phyloP scores from a whole-genome alignment of 805 yeast genomes.

The Metschnikowia lochheadii region DNA sequence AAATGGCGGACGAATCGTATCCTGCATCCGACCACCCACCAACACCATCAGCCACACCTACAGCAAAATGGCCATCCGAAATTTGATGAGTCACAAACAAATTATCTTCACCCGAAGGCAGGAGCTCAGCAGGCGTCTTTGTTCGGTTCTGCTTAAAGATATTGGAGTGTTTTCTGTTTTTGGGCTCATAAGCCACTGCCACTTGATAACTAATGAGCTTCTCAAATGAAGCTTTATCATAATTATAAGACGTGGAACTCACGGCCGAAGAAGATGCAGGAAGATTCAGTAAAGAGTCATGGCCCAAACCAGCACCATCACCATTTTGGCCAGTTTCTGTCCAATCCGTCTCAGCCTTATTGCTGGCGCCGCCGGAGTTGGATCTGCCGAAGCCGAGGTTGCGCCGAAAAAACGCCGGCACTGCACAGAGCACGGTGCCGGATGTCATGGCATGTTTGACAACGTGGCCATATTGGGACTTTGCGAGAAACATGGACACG shows the following conservation, averaged over 20 bases:
- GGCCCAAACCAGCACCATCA: constrained; percentile 1
- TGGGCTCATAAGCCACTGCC: constrained; percentile 72
- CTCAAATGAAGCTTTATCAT: constrained; percentile 19
- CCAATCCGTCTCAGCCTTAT: constrained; percentile 15
- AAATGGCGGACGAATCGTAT: constrained; percentile 81
- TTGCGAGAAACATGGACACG: constrained; percentile 2
- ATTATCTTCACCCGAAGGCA: constrained; percentile 76
- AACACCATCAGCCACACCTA: constrained; percentile 95
- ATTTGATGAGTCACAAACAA: constrained; percentile 48
- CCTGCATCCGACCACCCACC: constrained; percentile 97
- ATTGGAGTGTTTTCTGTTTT: constrained; percentile 55
- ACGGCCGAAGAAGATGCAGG: constrained; percentile 8
- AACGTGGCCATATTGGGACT: neutral
- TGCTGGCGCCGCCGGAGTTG: constrained; percentile 8
- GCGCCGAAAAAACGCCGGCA: neutral
- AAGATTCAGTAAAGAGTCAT: constrained; percentile 12
- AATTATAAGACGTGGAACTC: constrained; percentile 18
- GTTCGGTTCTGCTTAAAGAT: constrained; percentile 30
- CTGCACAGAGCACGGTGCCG: neutral
- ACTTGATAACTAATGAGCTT: constrained; percentile 43
- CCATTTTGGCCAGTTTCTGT: constrained; percentile 13
- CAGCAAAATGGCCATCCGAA: constrained; percentile 41
- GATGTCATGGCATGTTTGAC: neutral
- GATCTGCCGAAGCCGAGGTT: neutral
- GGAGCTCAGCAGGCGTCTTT: constrained; percentile 39